These are phyloP conservation scores for Bipolaris victoriae DNA, from an alignment of 2,329 filamentous ascomycete species.

Conservation along the genomic window DNA sequence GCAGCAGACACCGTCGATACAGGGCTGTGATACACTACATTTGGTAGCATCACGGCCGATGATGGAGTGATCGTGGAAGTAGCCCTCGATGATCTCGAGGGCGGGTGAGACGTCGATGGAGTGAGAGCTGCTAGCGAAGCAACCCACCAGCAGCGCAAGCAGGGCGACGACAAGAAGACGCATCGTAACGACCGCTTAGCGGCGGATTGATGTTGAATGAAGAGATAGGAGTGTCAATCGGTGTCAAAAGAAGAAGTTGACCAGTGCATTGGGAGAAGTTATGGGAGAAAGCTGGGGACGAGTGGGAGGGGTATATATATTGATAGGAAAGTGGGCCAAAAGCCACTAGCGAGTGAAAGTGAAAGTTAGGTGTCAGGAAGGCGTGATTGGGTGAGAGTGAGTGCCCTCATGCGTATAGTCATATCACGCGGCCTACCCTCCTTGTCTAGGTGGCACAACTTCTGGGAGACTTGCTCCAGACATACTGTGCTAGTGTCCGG, in stretches of 20 bases:
- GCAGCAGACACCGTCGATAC: no score
- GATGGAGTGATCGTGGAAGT: not conserved
- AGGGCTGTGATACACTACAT: constrained; percentile 7
- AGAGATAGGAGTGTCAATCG: not conserved
- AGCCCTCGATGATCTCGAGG: constrained; percentile 17
- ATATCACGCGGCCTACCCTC: no score
- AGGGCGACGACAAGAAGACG: not conserved
- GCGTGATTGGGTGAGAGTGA: not conserved
- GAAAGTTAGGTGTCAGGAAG: not conserved
- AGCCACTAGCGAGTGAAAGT: not conserved
- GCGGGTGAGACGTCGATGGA: constrained; percentile 7
- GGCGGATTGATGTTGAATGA: not conserved
- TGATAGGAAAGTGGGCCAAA: not conserved
- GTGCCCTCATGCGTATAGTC: not conserved
- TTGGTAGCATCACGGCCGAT: not conserved
- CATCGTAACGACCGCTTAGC: not conserved
- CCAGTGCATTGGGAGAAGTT: not conserved
- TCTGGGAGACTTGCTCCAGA: no score
- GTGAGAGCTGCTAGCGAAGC: not conserved
- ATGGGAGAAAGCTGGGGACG: not conserved
- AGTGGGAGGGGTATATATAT: not conserved
- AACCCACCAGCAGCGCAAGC: not conserved
- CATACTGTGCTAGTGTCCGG: no score
- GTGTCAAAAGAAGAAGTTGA: not conserved
- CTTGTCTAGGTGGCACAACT: no score